A percentile compares a stretch with the other conserved stretches of the same genome.
phyloP scores from a whole-genome alignment of 306 rosid species.

The Acmispon strigosus region DNA sequence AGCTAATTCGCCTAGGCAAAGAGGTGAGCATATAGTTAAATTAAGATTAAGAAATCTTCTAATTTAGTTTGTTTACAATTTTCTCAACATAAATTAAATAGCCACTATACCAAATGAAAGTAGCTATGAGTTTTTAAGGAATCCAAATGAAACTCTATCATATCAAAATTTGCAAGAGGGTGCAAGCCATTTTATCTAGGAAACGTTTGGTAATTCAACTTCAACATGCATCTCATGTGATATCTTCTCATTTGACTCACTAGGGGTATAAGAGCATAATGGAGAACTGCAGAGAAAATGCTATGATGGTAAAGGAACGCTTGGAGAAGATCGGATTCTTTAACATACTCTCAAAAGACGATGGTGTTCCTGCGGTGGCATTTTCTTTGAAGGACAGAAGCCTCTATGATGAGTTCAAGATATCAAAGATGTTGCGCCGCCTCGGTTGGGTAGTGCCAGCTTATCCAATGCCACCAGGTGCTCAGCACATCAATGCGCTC shows the following conservation, averaged over 20 bases:
- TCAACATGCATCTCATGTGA: background rate
- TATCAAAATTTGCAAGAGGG: background rate
- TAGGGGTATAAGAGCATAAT: constrained; percentile 49
- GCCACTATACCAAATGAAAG: background rate
- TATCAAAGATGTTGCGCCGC: constrained; percentile 44
- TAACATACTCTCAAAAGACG: constrained; percentile 63
- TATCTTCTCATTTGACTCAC: background rate
- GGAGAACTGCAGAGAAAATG: constrained; percentile 53
- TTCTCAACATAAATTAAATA: background rate
- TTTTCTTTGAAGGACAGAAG: constrained; percentile 65
- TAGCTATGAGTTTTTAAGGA: background rate
- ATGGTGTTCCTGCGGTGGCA: constrained; percentile 82
- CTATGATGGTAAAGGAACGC: constrained; percentile 44
- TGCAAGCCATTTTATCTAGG: background rate
- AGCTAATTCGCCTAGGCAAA: constrained; percentile 47
- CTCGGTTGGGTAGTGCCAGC: constrained; percentile 62
- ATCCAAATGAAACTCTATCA: background rate
- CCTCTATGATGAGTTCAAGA: constrained; percentile 33
- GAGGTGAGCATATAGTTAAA: constrained; percentile 32
- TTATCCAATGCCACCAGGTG: constrained; percentile 54
- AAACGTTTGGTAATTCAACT: background rate
- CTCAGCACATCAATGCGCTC: constrained; percentile 40
- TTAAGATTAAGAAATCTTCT: background rate
- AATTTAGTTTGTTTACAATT: background rate
- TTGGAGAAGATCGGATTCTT: constrained; percentile 52